phyloP scores from a whole-genome alignment of 805 yeast species.

The Metschnikowia sp. region DNA sequence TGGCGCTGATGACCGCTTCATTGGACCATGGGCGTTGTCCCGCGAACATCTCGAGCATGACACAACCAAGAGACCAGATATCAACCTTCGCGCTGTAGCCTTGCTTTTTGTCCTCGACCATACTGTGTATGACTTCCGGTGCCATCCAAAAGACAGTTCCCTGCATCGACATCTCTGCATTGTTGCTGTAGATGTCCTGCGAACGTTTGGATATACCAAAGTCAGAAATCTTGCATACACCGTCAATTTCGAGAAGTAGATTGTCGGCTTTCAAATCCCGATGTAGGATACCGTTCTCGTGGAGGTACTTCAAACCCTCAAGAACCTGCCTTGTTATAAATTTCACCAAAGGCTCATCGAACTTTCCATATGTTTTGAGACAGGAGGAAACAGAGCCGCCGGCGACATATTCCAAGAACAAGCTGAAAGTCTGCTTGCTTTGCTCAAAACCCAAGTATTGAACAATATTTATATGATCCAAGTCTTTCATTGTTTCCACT shows the following conservation, averaged over 20 bases:
- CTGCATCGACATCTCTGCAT: slow-evolving; percentile 96
- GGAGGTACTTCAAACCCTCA: slow-evolving; percentile 83
- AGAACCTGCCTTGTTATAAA: slow-evolving; percentile 77
- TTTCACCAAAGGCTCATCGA: slow-evolving; percentile 72
- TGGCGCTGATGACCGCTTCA: slow-evolving; percentile 90
- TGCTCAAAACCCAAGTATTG: slow-evolving; percentile 94
- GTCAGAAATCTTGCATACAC: slow-evolving; percentile 92
- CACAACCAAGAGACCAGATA: slow-evolving; percentile 98
- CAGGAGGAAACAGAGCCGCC: slow-evolving; percentile 95
- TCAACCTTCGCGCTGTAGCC: slow-evolving; percentile 98
- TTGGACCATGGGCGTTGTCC: slow-evolving; percentile 98
- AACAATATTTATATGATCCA: slow-evolving; percentile 91
- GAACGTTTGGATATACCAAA: slow-evolving; percentile 89
- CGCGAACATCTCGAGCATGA: slow-evolving; percentile 95
- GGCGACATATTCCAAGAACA: slow-evolving; percentile 93
- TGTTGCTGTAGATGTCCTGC: slow-evolving; percentile 77
- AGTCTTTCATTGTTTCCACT: slow-evolving; percentile 88
- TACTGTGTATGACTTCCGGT: slow-evolving; percentile 93
- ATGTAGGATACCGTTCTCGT: slow-evolving; percentile 82
- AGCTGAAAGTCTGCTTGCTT: slow-evolving; percentile 66
- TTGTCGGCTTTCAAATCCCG: slow-evolving; percentile 96
- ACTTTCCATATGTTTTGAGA: slow-evolving; percentile 75
- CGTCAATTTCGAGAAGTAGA: slow-evolving; percentile 81
- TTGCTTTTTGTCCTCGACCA: slow-evolving; percentile 65
- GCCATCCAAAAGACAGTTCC: slow-evolving; percentile 99